phyloP scores from a whole-genome alignment of 2,329 filamentous ascomycete species.

The Penicillium sp. region DNA sequence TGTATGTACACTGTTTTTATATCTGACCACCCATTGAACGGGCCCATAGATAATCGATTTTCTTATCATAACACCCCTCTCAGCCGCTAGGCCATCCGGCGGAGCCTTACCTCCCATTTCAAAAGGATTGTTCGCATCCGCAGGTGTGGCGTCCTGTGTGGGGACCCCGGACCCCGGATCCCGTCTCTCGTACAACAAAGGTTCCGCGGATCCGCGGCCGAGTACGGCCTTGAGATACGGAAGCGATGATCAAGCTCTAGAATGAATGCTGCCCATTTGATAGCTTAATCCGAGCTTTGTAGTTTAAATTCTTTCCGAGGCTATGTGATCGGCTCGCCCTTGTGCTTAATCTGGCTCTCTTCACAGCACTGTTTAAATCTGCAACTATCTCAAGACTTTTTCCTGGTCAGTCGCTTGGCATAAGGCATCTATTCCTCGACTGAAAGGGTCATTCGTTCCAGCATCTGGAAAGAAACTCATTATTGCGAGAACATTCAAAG shows the following conservation, averaged over 20 bases:
- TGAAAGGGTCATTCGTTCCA: background rate
- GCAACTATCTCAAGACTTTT: background rate
- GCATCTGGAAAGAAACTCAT: background rate
- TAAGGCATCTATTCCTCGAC: background rate
- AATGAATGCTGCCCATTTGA: background rate
- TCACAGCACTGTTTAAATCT: background rate
- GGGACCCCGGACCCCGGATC: background rate
- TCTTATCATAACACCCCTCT: background rate
- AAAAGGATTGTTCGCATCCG: background rate
- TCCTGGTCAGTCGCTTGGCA: background rate
- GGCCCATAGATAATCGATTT: too few relatives aligned
- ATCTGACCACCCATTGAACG: too few relatives aligned
- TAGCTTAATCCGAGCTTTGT: background rate
- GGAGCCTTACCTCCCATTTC: background rate
- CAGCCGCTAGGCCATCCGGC: background rate
- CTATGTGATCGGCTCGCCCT: background rate
- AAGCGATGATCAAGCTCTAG: background rate
- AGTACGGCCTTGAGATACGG: background rate
- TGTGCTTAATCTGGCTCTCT: background rate
- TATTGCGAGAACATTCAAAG: background rate
- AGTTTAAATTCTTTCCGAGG: background rate
- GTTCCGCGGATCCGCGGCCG: background rate
- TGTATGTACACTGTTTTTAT: background rate
- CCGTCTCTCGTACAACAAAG: background rate
- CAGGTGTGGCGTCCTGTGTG: background rate